Conservation (phyloP, 1,284 basidiomycete species). For the Neonothopanus nambi region DNA sequence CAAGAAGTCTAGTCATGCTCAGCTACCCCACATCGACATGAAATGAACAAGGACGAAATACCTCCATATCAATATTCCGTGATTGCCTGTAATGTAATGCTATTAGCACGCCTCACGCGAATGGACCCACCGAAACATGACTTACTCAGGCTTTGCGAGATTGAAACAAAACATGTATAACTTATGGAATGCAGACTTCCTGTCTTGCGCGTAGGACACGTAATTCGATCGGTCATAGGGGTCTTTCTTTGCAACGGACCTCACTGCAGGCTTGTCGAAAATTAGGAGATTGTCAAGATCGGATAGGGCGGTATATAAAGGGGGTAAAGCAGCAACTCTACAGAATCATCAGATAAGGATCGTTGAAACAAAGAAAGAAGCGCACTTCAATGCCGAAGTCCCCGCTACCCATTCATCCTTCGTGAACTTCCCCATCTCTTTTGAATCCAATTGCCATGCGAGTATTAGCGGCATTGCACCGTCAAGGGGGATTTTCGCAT, state of each 20-base stretch:
- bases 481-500: slow-evolving; percentile 66
- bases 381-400: slow-evolving; percentile 59
- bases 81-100: slow-evolving; percentile 45
- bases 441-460: slow-evolving; percentile 68
- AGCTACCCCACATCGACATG: background rate
- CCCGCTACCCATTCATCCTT: slow-evolving; percentile 67
- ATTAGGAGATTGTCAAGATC: slow-evolving; percentile 69
- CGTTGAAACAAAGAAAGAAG: slow-evolving; percentile 13
- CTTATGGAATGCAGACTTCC: slow-evolving; percentile 54
- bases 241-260: slow-evolving; percentile 30
- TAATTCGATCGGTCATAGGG: slow-evolving; percentile 61
- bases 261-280: slow-evolving; percentile 40
- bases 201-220: slow-evolving; percentile 47
- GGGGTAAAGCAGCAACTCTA: slow-evolving; percentile 59
- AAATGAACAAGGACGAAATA: slow-evolving; percentile 27
- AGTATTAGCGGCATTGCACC: slow-evolving; percentile 68
- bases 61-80: slow-evolving; percentile 79
- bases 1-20: slow-evolving; percentile 51
- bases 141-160: slow-evolving; percentile 68
- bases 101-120: background rate
- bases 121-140: slow-evolving; percentile 19
- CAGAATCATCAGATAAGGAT: background rate
- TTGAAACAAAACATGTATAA: slow-evolving; percentile 70
- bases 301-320: slow-evolving; percentile 48
- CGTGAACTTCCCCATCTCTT: slow-evolving; percentile 69